Evolutionary conservation across 208 protist species (phyloP).

Genomic region (Acanthamoeba healyi): DNA sequence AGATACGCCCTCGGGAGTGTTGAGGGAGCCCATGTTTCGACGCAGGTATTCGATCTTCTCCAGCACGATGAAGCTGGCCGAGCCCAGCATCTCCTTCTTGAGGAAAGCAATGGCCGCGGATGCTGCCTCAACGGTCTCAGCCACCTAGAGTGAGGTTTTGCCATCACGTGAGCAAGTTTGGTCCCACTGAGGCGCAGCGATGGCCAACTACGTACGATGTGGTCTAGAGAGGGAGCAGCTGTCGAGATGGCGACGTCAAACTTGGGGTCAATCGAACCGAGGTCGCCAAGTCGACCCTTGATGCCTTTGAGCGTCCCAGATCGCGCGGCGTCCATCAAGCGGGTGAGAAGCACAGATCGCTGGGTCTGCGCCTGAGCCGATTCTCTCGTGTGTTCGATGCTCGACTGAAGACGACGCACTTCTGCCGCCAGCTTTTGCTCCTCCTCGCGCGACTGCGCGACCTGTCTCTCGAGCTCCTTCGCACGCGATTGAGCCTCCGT

Average conservation of each 20-base stretch:
- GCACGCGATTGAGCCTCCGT: neutral
- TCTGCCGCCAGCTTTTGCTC: conserved; percentile 34
- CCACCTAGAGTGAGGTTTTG: conserved; percentile 75
- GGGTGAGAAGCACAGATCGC: neutral
- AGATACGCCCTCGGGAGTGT: conserved; percentile 62
- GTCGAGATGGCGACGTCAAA: conserved; percentile 99
- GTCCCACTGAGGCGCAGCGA: neutral
- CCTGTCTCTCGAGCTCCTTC: conserved; percentile 46
- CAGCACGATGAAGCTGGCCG: conserved; percentile 98
- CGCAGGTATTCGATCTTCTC: conserved; percentile 93
- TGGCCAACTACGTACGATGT: conserved; percentile 93
- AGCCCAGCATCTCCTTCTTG: conserved; percentile 95
- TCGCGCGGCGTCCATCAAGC: conserved; percentile 77
- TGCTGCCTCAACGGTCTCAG: conserved; percentile 96
- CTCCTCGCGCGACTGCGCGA: neutral
- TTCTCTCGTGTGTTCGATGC: conserved; percentile 49
- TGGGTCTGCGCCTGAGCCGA: neutral
- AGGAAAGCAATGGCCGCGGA: conserved; percentile 94
- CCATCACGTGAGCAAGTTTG: neutral
- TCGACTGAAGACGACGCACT: neutral
- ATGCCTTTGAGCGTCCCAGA: conserved; percentile 85
- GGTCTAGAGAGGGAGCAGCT: conserved; percentile 94
- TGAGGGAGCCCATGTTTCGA: conserved; percentile 86
- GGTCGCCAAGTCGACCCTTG: conserved; percentile 96
- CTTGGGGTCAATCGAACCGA: conserved; percentile 97